Conservation (phyloP, 768 basidiomycete genomes). For the Tulasnella sp. region DNA sequence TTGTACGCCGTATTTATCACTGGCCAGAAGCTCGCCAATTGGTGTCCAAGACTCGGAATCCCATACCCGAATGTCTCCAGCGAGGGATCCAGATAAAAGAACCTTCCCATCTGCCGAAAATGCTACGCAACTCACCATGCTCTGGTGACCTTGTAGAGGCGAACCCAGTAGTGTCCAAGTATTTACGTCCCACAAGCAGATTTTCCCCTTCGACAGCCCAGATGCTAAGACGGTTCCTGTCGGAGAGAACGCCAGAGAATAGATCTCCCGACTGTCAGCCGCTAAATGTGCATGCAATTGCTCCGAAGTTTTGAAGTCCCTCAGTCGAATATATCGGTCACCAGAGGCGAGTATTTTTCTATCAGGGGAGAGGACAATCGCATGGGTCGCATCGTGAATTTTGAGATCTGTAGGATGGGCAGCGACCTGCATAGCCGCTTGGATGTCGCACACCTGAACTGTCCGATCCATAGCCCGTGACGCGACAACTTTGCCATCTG, state of each 20-base stretch:
- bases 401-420: neutral
- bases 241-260: neutral
- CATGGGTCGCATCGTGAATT: neutral
- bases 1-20: neutral
- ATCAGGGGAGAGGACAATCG: neutral
- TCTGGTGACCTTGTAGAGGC: neutral
- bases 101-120: neutral
- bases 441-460: neutral
- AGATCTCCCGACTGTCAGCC: neutral
- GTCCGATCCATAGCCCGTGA: neutral
- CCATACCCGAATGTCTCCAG: neutral
- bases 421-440: neutral
- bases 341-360: neutral
- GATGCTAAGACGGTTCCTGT: neutral
- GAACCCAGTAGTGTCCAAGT: neutral
- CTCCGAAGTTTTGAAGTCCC: neutral
- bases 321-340: neutral
- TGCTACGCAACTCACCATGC: neutral
- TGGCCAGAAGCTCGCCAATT: neutral
- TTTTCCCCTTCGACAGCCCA: neutral
- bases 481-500: neutral
- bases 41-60: neutral
- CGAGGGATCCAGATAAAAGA: neutral
- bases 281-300: neutral
- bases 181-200: neutral